A percentile compares a stretch with the other conserved stretches of the same genome.
These are phyloP conservation scores for Parmelia sp. DNA, from an alignment of 495 filamentous ascomycete species.

Conservation along the genomic window DNA sequence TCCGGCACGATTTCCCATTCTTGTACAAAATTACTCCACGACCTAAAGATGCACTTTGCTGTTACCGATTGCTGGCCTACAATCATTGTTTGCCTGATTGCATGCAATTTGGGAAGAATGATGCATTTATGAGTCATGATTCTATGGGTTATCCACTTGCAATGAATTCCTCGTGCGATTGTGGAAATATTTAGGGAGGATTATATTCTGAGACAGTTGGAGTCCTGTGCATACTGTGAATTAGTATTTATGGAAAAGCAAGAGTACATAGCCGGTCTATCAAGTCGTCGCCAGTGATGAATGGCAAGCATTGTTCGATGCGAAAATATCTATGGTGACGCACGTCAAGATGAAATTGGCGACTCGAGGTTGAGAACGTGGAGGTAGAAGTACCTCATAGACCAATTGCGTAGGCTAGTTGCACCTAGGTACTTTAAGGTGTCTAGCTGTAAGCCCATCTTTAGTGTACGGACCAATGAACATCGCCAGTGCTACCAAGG, in stretches of 20 bases:
- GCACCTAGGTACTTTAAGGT: too few species aligned
- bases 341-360: background rate
- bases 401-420: too few species aligned
- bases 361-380: too few species aligned
- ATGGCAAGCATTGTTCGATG: background rate
- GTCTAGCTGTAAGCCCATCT: too few species aligned
- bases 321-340: background rate
- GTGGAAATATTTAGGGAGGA: background rate
- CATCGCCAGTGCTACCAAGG: too few species aligned
- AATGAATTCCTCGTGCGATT: background rate
- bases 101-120: background rate
- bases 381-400: too few species aligned
- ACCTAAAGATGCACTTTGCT: background rate
- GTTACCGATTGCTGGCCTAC: background rate
- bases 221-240: background rate
- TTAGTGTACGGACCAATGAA: too few species aligned
- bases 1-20: constrained; percentile 3
- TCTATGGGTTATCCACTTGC: background rate
- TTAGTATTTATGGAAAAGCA: background rate
- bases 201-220: background rate
- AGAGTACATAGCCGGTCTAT: background rate
- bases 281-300: background rate
- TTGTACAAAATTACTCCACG: constrained; percentile 5
- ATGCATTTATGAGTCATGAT: constrained; percentile 4
- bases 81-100: background rate